phyloP scores from a whole-genome alignment of 176 grass and related monocot genomes.

The Cocos nucifera region DNA sequence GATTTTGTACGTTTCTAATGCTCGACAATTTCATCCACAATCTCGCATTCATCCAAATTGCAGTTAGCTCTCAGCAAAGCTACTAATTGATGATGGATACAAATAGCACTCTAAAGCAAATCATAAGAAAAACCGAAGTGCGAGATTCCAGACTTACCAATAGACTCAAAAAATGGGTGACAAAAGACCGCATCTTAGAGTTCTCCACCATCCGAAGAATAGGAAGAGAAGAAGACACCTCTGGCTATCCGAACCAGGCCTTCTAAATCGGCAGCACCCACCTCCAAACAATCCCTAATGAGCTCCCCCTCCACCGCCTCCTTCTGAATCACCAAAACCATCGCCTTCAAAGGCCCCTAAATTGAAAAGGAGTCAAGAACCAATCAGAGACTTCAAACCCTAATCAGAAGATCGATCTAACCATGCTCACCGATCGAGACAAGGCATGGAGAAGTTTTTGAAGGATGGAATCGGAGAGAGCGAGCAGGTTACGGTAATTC shows the following conservation, averaged over 20 bases:
- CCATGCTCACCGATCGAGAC: conserved; percentile 48
- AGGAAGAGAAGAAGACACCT: conserved; percentile 46
- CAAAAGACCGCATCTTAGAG: conserved; percentile 33
- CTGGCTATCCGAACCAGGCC: conserved; percentile 69
- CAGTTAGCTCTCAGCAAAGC: too few relatives aligned
- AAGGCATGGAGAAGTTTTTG: conserved; percentile 58
- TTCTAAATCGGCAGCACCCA: conserved; percentile 58
- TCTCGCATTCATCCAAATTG: too few relatives aligned
- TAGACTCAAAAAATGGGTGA: too few relatives aligned
- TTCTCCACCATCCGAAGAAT: conserved; percentile 32
- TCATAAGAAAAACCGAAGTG: too few relatives aligned
- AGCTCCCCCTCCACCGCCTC: conserved; percentile 77
- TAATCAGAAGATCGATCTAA: not conserved
- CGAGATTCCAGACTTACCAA: too few relatives aligned
- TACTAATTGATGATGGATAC: too few relatives aligned
- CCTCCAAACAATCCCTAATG: conserved; percentile 72
- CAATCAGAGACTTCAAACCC: not conserved
- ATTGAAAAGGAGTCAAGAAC: conserved; percentile 13
- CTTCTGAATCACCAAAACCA: conserved; percentile 60
- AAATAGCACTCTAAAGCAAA: too few relatives aligned
- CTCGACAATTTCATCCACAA: too few relatives aligned
- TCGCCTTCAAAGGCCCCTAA: conserved; percentile 71
- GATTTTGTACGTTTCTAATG: too few relatives aligned
- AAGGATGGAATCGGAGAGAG: conserved; percentile 35
- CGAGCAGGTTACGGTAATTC: conserved; percentile 45